phyloP scores from a whole-genome alignment of 352 stramenopile genomes.

The Globisporangium emineosum region DNA sequence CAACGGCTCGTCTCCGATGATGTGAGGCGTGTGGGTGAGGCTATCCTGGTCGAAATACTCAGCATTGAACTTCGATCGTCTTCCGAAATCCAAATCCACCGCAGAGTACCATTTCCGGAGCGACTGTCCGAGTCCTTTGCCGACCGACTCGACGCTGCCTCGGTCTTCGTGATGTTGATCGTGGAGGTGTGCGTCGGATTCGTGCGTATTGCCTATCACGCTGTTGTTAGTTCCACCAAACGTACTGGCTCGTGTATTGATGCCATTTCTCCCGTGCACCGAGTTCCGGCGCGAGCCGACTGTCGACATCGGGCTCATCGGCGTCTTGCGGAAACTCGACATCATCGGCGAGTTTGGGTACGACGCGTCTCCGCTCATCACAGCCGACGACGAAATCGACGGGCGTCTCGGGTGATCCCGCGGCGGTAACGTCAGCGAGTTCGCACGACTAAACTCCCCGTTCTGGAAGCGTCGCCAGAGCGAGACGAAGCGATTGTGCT shows the following conservation, averaged over 20 bases:
- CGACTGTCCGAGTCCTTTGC: constrained; percentile 47
- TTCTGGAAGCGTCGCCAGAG: constrained; percentile 68
- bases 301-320: constrained; percentile 30
- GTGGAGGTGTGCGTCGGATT: constrained; percentile 8
- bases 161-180: constrained; percentile 16
- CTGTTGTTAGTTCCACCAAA: constrained; percentile 11
- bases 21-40: constrained; percentile 26
- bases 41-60: constrained; percentile 71
- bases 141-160: constrained; percentile 47
- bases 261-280: constrained; percentile 13
- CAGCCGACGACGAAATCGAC: constrained; percentile 37
- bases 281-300: constrained; percentile 2
- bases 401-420: constrained; percentile 22
- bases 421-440: constrained; percentile 51
- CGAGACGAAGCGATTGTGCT: constrained; percentile 60
- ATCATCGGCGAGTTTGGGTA: constrained; percentile 66
- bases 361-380: constrained; percentile 44
- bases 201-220: not conserved
- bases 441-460: constrained; percentile 61
- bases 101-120: constrained; percentile 76
- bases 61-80: constrained; percentile 73
- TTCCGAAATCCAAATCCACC: constrained; percentile 68
- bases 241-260: constrained; percentile 8
- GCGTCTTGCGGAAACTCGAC: constrained; percentile 49
- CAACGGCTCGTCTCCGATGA: constrained; percentile 41